These are phyloP conservation scores for Colletotrichum camelliae DNA, from an alignment of 2,329 filamentous ascomycete genomes.

Conservation along the genomic window DNA sequence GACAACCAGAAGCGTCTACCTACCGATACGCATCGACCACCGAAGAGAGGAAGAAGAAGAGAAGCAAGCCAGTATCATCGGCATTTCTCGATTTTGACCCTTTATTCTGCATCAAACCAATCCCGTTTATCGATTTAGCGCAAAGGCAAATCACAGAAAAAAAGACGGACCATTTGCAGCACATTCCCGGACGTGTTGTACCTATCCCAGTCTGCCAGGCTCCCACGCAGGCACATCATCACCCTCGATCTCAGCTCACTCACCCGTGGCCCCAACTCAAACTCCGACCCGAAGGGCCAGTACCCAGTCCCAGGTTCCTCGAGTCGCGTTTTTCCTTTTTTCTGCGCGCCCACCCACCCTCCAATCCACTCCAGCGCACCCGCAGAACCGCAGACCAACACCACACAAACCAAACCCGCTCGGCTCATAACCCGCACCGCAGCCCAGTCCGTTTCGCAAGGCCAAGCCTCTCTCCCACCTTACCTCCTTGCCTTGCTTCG, in stretches of 20 bases:
- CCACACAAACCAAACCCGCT: constrained; percentile 5
- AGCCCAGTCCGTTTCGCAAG: constrained; percentile 13
- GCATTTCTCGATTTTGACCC: not conserved
- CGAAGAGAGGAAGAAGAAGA: not conserved
- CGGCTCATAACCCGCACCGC: constrained; percentile 12
- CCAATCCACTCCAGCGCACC: not conserved
- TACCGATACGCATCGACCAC: not conserved
- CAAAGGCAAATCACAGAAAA: not conserved
- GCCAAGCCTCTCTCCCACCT: not conserved
- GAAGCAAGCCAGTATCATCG: not conserved
- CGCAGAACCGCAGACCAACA: not conserved
- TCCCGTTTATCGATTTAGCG: constrained; percentile 20
- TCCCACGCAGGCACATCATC: not conserved
- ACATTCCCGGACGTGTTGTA: not conserved
- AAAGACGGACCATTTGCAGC: not conserved
- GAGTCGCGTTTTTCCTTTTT: constrained; percentile 21
- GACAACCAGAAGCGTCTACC: constrained; percentile 29
- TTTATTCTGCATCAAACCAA: constrained; percentile 33
- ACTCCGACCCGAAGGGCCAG: not conserved
- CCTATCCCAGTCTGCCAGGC: not conserved
- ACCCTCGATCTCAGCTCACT: not conserved
- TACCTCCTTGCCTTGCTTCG: not conserved
- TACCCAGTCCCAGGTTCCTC: constrained; percentile 1
- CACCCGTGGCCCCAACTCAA: not conserved
- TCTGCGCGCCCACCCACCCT: not conserved